phyloP scores from a whole-genome alignment of 371 early-diverging fungal genomes.

The Rhizopus stolonifer region DNA sequence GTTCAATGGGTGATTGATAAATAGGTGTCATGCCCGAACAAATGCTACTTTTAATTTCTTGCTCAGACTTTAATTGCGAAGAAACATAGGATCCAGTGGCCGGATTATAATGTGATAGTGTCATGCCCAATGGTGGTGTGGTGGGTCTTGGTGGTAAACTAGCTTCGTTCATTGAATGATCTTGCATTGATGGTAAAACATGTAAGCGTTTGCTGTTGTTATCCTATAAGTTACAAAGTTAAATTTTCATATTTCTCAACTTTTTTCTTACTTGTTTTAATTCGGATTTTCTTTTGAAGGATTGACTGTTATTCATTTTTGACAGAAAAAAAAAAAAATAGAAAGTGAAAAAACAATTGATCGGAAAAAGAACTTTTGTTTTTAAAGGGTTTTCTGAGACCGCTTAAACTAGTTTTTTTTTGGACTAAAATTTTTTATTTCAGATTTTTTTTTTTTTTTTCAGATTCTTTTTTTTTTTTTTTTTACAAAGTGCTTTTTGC shows the following conservation, averaged over 20 bases:
- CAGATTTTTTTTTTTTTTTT: no score
- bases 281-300: neutral
- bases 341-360: neutral
- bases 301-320: neutral
- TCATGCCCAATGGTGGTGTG: constrained; percentile 52
- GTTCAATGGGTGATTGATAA: constrained; percentile 43
- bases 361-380: neutral
- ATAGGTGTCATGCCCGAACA: constrained; percentile 51
- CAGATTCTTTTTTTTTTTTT: no score
- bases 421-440: no score
- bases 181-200: neutral
- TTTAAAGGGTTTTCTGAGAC: no score
- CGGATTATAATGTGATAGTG: constrained; percentile 42
- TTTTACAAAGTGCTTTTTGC: no score
- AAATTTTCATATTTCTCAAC: neutral
- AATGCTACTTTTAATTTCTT: constrained; percentile 29
- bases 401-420: no score
- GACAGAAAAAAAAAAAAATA: neutral
- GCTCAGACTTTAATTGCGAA: constrained; percentile 30
- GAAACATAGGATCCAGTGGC: constrained; percentile 34
- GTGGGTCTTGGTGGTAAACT: constrained; percentile 27
- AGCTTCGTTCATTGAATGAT: constrained; percentile 6
- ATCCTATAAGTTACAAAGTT: neutral
- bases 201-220: neutral
- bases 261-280: neutral